Evolutionary conservation across 2,329 filamentous ascomycete species (phyloP).

Genomic region (Ascochyta koolunga): DNA sequence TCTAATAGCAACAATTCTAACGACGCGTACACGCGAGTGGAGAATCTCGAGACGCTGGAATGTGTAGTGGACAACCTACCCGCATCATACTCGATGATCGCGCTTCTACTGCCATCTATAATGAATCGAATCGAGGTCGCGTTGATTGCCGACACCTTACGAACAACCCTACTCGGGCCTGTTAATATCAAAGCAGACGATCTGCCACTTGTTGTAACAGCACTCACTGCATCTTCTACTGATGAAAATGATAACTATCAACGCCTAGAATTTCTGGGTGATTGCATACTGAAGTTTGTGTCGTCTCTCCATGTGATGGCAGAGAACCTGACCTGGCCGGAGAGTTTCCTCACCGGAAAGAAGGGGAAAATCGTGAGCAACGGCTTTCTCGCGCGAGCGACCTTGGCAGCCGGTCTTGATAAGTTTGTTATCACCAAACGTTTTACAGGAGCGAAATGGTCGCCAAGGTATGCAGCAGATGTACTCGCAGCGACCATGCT

Average conservation of each 20-base stretch:
- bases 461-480: conserved; percentile 64
- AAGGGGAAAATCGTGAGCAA: conserved; percentile 79
- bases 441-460: conserved; percentile 77
- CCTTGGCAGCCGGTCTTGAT: conserved; percentile 69
- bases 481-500: conserved; percentile 31
- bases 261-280: conserved; percentile 84
- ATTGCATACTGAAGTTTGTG: conserved; percentile 79
- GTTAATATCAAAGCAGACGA: conserved; percentile 58
- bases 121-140: conserved; percentile 70
- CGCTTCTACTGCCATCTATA: conserved; percentile 73
- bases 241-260: conserved; percentile 73
- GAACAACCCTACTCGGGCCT: conserved; percentile 58
- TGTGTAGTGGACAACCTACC: conserved; percentile 58
- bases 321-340: conserved; percentile 70
- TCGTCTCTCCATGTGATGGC: conserved; percentile 69
- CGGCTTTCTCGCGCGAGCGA: conserved; percentile 69
- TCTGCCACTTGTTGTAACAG: conserved; percentile 65
- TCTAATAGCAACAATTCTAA: conserved; percentile 16
- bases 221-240: conserved; percentile 71
- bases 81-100: conserved; percentile 54
- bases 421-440: conserved; percentile 71
- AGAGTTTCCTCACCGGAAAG: conserved; percentile 72
- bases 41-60: conserved; percentile 55
- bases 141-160: conserved; percentile 67
- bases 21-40: conserved; percentile 51